Evolutionary conservation across 306 rosid genomes (phyloP).

Genomic region (Vicia villosa): DNA sequence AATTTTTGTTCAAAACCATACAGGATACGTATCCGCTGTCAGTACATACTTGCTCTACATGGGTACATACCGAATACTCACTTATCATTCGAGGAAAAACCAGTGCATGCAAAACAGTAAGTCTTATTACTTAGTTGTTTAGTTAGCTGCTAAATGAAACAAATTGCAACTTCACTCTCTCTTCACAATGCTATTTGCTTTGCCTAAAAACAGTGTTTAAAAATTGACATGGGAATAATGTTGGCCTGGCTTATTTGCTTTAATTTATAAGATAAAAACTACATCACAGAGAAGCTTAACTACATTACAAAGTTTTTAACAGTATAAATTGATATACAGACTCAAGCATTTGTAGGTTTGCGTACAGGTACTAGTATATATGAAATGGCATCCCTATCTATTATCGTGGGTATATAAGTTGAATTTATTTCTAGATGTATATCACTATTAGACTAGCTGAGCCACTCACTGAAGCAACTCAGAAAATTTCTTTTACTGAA

Average conservation of each 20-base stretch:
- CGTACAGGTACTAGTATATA: background rate
- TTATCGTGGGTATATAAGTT: background rate
- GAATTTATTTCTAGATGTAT: background rate
- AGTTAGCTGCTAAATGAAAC: slow-evolving; percentile 1
- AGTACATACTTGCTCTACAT: background rate
- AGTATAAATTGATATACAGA: background rate
- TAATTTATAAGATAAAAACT: background rate
- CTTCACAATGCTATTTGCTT: background rate
- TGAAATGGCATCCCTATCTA: background rate
- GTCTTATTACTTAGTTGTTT: background rate
- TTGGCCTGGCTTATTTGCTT: background rate
- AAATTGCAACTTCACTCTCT: background rate
- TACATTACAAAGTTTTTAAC: background rate
- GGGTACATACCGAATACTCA: background rate
- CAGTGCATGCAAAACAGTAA: no score
- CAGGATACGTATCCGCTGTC: background rate
- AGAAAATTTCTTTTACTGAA: background rate
- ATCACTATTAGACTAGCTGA: background rate
- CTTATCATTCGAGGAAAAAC: background rate
- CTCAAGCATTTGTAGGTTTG: background rate
- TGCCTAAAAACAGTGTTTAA: background rate
- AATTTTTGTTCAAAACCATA: background rate
- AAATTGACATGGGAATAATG: background rate
- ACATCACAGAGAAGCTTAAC: background rate
- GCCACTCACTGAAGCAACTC: background rate